Evolutionary conservation across 768 basidiomycete species (phyloP), one percentile per base, ranked within the genome.

Genomic region (Suillus occidentalis): DNA sequence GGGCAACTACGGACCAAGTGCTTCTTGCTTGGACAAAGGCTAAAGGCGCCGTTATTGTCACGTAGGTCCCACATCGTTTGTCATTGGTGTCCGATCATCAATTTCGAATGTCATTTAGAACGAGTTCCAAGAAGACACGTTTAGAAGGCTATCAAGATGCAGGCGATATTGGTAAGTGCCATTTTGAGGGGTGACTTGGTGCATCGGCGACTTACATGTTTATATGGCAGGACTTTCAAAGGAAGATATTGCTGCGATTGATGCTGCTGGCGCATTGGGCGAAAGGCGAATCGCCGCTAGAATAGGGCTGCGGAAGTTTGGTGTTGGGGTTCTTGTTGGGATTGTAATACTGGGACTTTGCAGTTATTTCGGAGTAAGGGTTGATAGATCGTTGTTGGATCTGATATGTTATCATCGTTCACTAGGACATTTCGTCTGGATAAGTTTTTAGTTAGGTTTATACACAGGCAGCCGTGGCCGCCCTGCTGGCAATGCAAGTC

Each of bases 11-110:
- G 2, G 90, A 90, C 37, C 90, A 92, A 72, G 83, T 91, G 10
- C 78, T 92, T 6, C 79, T 91, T 9, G 88, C 89, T 1, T 91
- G 90, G 90, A 82, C 84, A 6, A 89, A 86, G 70, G 80, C 84
- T 7, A 91, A 92, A 72, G 88, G 86, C 12, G 84, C 84, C 0
- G 84, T 90, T 6, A 82, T 83, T 31, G 82, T 90, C 67, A 91
- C 88, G 86, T 90, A 73, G 28, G 77, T 52, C 16, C 39, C 42
- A 16, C 42, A 22, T 18, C 18, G n/a, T 13, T 43, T 59, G 59
- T 16, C 61, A 39, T 20, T 20, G 16, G 37, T 25, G 60, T 28
- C 31, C 25, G 47, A 13, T 53, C 39, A 62, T 58, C 6, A 37
- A 28, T 5, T 28, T 18, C 5, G 16, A 12, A 6, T 40, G 14